Evolutionary conservation across 768 basidiomycete genomes (phyloP).

Genomic region (Tulasnella sp.): DNA sequence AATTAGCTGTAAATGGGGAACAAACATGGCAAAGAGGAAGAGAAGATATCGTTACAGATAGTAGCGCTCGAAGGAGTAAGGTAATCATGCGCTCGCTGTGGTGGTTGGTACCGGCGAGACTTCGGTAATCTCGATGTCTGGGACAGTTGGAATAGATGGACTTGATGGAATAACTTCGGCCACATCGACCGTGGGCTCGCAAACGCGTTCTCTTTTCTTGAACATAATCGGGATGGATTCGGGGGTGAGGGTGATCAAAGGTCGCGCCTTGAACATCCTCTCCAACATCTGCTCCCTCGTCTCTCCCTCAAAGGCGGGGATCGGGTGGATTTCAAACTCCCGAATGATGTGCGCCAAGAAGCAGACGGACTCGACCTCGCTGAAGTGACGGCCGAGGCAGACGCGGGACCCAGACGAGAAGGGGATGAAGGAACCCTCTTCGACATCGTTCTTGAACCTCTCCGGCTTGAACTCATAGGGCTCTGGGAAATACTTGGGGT

Average conservation of each 20-base stretch:
- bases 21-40: no score
- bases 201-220: background rate
- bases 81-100: no score
- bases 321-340: slow-evolving; percentile 6
- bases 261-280: slow-evolving; percentile 9
- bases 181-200: no score
- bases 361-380: slow-evolving; percentile 6
- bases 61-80: no score
- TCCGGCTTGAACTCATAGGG: slow-evolving; percentile 15
- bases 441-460: slow-evolving; percentile 7
- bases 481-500: slow-evolving; percentile 13
- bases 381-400: slow-evolving; percentile 12
- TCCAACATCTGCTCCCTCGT: slow-evolving; percentile 12
- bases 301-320: slow-evolving; percentile 5
- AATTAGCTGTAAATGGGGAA: no score
- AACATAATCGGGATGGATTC: slow-evolving; percentile 7
- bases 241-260: slow-evolving; percentile 13
- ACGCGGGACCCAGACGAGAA: slow-evolving; percentile 10
- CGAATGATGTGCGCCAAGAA: slow-evolving; percentile 8
- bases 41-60: no score
- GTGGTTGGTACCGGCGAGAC: no score
- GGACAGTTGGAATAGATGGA: no score
- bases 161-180: no score
- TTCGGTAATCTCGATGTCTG: no score
- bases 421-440: slow-evolving; percentile 6